phyloP scores from a whole-genome alignment of 352 stramenopile genomes.

The Albugo candida region DNA sequence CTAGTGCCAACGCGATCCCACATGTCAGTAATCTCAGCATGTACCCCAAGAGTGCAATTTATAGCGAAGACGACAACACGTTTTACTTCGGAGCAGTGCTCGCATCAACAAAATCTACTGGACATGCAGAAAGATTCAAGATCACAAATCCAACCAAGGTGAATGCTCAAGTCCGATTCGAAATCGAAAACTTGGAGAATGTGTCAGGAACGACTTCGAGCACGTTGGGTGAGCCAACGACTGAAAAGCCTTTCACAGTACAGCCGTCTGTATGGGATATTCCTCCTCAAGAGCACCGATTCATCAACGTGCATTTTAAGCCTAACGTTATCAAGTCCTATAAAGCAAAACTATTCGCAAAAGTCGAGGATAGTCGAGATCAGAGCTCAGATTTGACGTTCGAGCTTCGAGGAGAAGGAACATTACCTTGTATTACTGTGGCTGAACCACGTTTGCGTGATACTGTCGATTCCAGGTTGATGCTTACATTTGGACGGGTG shows the following conservation, averaged over 20 bases:
- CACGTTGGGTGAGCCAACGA: background rate
- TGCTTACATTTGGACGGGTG: slow-evolving; percentile 71
- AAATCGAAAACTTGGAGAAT: slow-evolving; percentile 16
- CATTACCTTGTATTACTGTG: slow-evolving; percentile 82
- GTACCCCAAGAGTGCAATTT: slow-evolving; percentile 36
- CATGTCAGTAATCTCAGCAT: slow-evolving; percentile 3
- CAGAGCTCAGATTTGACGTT: slow-evolving; percentile 43
- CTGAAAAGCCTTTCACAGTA: slow-evolving; percentile 54
- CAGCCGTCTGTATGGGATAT: slow-evolving; percentile 85
- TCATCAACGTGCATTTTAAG: slow-evolving; percentile 88
- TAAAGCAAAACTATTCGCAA: slow-evolving; percentile 52
- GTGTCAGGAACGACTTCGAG: background rate
- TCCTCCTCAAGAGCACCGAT: slow-evolving; percentile 85
- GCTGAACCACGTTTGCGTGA: slow-evolving; percentile 59
- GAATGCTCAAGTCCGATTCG: slow-evolving; percentile 72
- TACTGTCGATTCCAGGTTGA: slow-evolving; percentile 20
- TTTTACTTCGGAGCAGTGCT: slow-evolving; percentile 81
- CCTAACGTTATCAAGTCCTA: slow-evolving; percentile 76
- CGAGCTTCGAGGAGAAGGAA: slow-evolving; percentile 80
- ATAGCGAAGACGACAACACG: slow-evolving; percentile 65
- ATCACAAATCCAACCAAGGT: slow-evolving; percentile 93
- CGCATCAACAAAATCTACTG: slow-evolving; percentile 37
- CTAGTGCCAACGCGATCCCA: background rate
- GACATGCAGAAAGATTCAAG: slow-evolving; percentile 82
- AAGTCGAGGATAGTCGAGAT: slow-evolving; percentile 59